Base-by-base conservation (phyloP, 164 flowering plant species). In the Vitis labrusca region DNA sequence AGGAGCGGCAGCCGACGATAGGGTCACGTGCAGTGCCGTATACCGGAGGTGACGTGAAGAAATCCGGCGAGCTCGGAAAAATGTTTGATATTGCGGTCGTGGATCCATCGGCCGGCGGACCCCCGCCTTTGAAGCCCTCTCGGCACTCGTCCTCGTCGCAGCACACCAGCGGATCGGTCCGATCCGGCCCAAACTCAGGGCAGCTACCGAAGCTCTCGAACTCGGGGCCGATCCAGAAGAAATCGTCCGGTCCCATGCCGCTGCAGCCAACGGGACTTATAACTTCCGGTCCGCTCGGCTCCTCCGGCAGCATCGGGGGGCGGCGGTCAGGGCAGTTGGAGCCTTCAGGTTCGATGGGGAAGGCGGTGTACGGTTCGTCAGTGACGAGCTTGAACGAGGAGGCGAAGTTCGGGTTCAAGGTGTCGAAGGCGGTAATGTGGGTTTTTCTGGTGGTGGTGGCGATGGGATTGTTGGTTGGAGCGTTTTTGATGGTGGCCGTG, bases 41-140 rank as follows among this genome's bases (percentile, higher is more conserved):
- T 83, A 91, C 92, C 15, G 97, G 94, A 70, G 97, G 94, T 50
- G 97, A 89, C 79, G 77, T 88, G 48, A 90, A 89, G 80, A 89
- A 86, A 66, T 91, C 94, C 37, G 94, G 94, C 10, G 99, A 95
- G 79, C 82, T 95, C 23, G 99, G 93, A 4, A 95, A 89, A 72
- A 95, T 95, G 99, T 91, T 93, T 65, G 97, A 91, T 73, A 85
- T 92, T 73, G 78, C 81, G 11, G 69, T 75, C 16, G 37, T 66
- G 8, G 81, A 81, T 60, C 68, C 78, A 1, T 55, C 86, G 0
- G 60, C 75, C 9, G 66, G 58, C 49, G 72, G 60, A 23, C 81
- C 77, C 60, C 79, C 79, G 50, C 64, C 71, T 27, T 44, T 67
- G 52, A 87, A 80, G 65, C 71, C 73, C 44, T 76, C 88, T 1